phyloP scores from a whole-genome alignment of 2,329 filamentous ascomycete genomes.

The Sporothrix schenckii region DNA sequence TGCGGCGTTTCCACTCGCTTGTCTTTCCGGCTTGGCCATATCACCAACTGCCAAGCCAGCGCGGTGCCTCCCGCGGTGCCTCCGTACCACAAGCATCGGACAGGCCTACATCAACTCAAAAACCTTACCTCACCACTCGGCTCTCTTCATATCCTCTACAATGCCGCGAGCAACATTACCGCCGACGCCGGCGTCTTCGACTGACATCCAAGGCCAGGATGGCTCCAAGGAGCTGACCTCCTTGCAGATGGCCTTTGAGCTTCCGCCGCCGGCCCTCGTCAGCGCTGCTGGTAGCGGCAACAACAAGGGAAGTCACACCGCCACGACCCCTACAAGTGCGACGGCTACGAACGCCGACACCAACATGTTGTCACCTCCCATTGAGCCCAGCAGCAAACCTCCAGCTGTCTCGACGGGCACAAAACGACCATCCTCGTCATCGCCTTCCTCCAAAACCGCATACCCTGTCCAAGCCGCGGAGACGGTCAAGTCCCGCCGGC shows the following conservation, averaged over 20 bases:
- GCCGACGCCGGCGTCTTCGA: conserved; percentile 77
- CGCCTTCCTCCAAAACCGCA: conserved; percentile 18
- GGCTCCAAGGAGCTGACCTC: conserved; percentile 61
- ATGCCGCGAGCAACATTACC: conserved; percentile 71
- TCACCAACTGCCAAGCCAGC: neutral
- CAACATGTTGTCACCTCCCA: conserved; percentile 43
- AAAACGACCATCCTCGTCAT: conserved; percentile 4
- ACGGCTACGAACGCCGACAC: conserved; percentile 38
- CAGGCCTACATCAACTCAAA: too few species aligned
- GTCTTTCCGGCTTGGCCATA: neutral
- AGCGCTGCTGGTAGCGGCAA: conserved; percentile 41
- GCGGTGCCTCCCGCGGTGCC: neutral
- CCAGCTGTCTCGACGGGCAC: neutral
- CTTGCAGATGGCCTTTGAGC: conserved; percentile 70
- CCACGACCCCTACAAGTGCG: conserved; percentile 29
- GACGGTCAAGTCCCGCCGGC: conserved; percentile 56
- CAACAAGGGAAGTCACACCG: conserved; percentile 38
- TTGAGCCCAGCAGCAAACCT: conserved; percentile 27
- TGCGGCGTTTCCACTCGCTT: neutral
- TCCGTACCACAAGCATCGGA: neutral
- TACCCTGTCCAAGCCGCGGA: conserved; percentile 43
- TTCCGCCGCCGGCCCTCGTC: conserved; percentile 74
- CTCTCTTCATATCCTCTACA: neutral
- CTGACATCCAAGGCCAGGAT: conserved; percentile 75
- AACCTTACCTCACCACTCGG: neutral